Evolutionary conservation across 2,329 filamentous ascomycete genomes (phyloP), one percentile per base, ranked within the genome.

Genomic region (Periglandula ipomoeae): DNA sequence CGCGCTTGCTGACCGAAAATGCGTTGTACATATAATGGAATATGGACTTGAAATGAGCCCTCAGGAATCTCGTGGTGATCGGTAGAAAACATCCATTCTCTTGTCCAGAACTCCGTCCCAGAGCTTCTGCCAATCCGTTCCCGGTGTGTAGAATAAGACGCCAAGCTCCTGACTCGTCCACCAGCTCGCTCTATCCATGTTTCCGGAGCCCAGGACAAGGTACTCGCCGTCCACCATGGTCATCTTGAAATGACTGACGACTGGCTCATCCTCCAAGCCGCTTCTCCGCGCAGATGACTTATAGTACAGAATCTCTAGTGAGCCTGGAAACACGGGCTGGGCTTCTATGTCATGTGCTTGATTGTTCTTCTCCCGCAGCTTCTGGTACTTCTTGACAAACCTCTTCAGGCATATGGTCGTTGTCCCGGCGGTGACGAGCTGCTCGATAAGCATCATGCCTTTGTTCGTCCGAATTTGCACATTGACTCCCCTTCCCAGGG

Each of bases 81-180:
- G 20, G 11, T 51, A 48, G 30, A 48, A 34, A 3, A 48, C n/a
- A 37, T 69, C 63, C 15, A 62, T 59, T 45, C 70, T 64, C 48
- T 59, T 63, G 22, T 63, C 61, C 3, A 71, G 55, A 7, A 70
- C 62, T 6, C 55, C 57, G 17, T 70, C 64, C 70, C 70, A 72
- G 4, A 70, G 52, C n/a, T 57, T 56, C 32, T 61, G 58, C 4
- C 61, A 64, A 32, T 63, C 53, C 35, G 70, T 65, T 1, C 58
- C 63, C 3, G 68, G 68, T n/a, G 67, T 66, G 40, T 74, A 66
- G 48, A 81, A 75, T 37, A 81, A 58, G 26, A 93, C 70, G 1
- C 87, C 87, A 20, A 93, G 69, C 66, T 94, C 88, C 65, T 93
- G 88, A 62, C 85, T 90, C 5, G 88, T 93, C 65, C 80, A 90